Percentiles rank a stretch among this genome's conserved stretches.
phyloP scores from a whole-genome alignment of 139 green algal species.

The Chlorella sp. region DNA sequence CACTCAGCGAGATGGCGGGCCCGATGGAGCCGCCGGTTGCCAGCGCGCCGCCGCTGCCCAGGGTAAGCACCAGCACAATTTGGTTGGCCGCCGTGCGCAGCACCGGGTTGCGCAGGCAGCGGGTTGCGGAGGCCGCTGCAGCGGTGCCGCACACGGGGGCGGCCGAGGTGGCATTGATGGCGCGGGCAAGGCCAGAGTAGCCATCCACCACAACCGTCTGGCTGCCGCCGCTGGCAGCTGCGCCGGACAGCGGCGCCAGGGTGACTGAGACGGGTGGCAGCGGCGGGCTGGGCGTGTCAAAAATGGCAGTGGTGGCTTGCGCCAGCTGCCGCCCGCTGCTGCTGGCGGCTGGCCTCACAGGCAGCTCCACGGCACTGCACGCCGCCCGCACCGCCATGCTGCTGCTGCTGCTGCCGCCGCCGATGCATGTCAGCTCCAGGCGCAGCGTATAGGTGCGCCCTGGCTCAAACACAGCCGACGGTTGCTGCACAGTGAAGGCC shows the following conservation, averaged over 20 bases:
- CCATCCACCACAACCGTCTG: conserved; percentile 10
- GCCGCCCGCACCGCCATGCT: too few relatives aligned
- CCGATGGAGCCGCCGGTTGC: not conserved
- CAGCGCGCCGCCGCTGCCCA: not conserved
- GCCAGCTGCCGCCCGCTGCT: not conserved
- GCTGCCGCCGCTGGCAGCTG: not conserved
- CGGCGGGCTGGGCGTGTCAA: too few relatives aligned
- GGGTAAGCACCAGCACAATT: conserved; percentile 6
- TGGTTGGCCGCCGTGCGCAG: conserved; percentile 13
- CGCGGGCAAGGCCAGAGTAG: conserved; percentile 31
- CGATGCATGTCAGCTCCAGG: too few relatives aligned
- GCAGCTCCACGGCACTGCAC: too few relatives aligned
- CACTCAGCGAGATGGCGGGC: not conserved
- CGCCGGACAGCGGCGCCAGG: not conserved
- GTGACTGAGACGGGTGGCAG: not conserved
- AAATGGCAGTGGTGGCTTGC: not conserved
- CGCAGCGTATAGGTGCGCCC: too few relatives aligned
- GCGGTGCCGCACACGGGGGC: conserved; percentile 9
- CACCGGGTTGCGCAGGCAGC: conserved; percentile 16
- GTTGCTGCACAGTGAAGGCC: too few relatives aligned
- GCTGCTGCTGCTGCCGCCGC: too few relatives aligned
- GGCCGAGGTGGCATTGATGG: not conserved
- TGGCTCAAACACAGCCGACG: too few relatives aligned
- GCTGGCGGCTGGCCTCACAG: too few relatives aligned
- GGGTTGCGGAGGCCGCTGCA: not conserved